Percentiles rank a stretch among this genome's conserved stretches.
phyloP scores from a whole-genome alignment of 768 basidiomycete species.

The Rhizopogon salebrosus region DNA sequence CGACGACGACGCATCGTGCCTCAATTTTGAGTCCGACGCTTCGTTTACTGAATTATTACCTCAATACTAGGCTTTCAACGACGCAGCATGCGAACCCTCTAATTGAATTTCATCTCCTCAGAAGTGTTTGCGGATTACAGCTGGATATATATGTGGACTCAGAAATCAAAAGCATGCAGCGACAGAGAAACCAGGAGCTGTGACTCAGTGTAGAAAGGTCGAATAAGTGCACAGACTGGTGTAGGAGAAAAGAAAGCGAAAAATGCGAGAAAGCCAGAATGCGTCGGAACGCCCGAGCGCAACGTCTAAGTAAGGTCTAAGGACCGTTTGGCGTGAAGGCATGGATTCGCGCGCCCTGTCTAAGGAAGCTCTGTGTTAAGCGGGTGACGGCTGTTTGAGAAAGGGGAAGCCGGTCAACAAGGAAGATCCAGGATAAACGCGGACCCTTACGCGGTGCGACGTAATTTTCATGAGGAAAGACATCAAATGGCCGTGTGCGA shows the following conservation, averaged over 20 bases:
- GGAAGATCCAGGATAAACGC: constrained; percentile 11
- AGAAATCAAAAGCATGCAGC: constrained; percentile 6
- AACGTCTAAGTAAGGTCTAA: constrained; percentile 27
- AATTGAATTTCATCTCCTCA: not conserved
- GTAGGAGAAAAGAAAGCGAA: constrained; percentile 9
- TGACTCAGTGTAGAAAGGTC: constrained; percentile 21
- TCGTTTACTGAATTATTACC: not conserved
- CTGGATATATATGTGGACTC: constrained; percentile 11
- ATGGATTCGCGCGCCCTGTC: constrained; percentile 55
- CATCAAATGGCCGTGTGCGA: constrained; percentile 75
- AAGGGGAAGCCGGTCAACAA: constrained; percentile 9
- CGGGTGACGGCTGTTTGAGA: constrained; percentile 37
- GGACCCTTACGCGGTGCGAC: constrained; percentile 66
- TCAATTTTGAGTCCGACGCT: constrained; percentile 3
- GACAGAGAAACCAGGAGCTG: constrained; percentile 14
- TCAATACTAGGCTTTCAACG: not conserved
- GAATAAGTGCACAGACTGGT: constrained; percentile 17
- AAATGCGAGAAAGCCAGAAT: constrained; percentile 4
- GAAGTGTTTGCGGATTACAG: constrained; percentile 16
- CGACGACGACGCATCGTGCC: not conserved
- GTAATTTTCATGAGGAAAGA: constrained; percentile 68
- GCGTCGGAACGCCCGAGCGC: constrained; percentile 8
- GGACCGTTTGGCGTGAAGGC: constrained; percentile 38
- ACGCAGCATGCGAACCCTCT: not conserved
- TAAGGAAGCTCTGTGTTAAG: constrained; percentile 52